A percentile compares a stretch with the other conserved stretches of the same genome.
phyloP scores from a whole-genome alignment of 2,329 filamentous ascomycete species.

The Plectosphaerella cucumerina region DNA sequence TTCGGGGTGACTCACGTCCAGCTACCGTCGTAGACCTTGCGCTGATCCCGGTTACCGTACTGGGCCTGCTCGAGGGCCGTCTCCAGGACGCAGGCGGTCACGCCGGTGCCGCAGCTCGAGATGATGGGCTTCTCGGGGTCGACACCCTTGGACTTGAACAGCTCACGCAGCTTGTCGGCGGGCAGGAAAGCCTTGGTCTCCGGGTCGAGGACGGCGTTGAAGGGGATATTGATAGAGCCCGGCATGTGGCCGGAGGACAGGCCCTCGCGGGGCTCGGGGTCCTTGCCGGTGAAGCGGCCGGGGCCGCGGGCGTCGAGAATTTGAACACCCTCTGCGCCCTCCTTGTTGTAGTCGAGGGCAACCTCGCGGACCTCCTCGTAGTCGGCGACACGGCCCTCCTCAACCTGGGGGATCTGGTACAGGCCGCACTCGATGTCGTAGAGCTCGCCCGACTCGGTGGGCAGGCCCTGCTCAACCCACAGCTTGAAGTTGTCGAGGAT shows the following conservation, averaged over 20 bases:
- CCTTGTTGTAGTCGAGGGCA: constrained; percentile 72
- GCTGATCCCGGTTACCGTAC: constrained; percentile 61
- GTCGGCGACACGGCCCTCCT: constrained; percentile 62
- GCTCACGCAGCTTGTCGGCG: constrained; percentile 62
- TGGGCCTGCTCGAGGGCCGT: constrained; percentile 77
- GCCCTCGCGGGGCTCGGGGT: constrained; percentile 81
- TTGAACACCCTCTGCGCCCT: constrained; percentile 78
- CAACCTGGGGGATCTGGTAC: constrained; percentile 60
- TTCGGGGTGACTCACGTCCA: constrained; percentile 73
- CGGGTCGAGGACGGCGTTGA: constrained; percentile 75
- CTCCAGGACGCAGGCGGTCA: constrained; percentile 89
- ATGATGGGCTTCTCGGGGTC: constrained; percentile 79
- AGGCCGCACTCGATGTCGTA: constrained; percentile 62
- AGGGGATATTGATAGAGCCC: constrained; percentile 77
- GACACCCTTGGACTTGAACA: constrained; percentile 78
- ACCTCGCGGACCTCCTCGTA: constrained; percentile 83
- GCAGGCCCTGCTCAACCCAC: constrained; percentile 83
- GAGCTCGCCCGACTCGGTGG: constrained; percentile 75
- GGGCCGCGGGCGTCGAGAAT: constrained; percentile 81
- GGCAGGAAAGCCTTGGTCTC: constrained; percentile 77
- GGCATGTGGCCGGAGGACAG: constrained; percentile 91
- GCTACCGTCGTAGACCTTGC: constrained; percentile 88
- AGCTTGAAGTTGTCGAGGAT: constrained; percentile 91
- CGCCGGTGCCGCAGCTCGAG: constrained; percentile 86
- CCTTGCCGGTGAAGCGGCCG: constrained; percentile 76